Evolutionary conservation across 495 filamentous ascomycete species (phyloP), one percentile per base, ranked within the genome.

Genomic region (Talaromyces wortmannii): DNA sequence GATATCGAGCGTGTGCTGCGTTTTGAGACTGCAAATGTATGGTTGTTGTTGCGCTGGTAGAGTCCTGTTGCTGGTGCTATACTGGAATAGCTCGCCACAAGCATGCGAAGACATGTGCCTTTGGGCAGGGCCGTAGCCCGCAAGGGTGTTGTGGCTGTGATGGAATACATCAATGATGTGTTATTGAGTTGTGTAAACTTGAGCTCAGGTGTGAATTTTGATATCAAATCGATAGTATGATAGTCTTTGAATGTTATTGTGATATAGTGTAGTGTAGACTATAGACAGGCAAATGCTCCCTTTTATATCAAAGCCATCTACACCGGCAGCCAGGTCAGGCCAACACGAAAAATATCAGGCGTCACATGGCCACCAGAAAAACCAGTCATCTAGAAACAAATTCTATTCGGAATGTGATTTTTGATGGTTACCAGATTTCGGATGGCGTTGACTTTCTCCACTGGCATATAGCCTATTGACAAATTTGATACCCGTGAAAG

Each of bases 61-160:
- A 23, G 23, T 23, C 23, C 47, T 29, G 23, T 58, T 52, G 15
- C 56, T 31, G 50, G 42, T 43, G 32, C 12, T 12, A 53, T 8
- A 6, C 18, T 46, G 6, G 50, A 52, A 15, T 52, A 52, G 7
- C 36, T 40, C 5, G 52, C 52, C 31, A 45, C 23, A 5, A 46
- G n/a, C 13, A 15, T 45, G 52, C 52, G 18, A 13, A 46, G 23
- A 12, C 18, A 45, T 36, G 40, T 42, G 17, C 36, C 45, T 40
- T 53, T 53, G 17, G 52, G 42, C 44, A 53, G 16, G 15, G 53
- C 17, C 59, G 65, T 59, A n/a, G 55, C 63, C 66, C 69, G 63
- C 7, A 73, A 57, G 57, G 71, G 69, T 31, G 64, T 55, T n/a
- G 62, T 66, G 4, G 61, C 52, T 49, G 69, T 63, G 16, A 58